phyloP scores from a whole-genome alignment of 306 rosid species.

The Citrullus amarus region DNA sequence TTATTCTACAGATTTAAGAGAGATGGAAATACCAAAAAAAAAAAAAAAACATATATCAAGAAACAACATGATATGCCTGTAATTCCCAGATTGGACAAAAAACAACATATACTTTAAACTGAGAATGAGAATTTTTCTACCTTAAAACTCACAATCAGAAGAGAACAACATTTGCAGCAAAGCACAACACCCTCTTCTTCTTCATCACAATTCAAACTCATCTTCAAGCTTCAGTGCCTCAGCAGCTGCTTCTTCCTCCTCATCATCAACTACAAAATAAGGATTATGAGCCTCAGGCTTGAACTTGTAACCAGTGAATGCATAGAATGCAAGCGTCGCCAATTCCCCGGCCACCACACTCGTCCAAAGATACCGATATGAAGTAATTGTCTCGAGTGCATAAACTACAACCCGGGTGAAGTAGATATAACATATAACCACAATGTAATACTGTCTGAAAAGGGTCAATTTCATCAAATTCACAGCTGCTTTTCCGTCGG shows the following conservation, averaged over 20 bases:
- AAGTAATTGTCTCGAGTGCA: slow-evolving; percentile 81
- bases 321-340: slow-evolving; percentile 73
- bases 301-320: slow-evolving; percentile 78
- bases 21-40: neutral
- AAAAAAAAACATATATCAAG: neutral
- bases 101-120: neutral
- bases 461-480: slow-evolving; percentile 87
- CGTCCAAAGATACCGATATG: slow-evolving; percentile 87
- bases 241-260: slow-evolving; percentile 93
- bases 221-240: slow-evolving; percentile 91
- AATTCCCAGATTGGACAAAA: neutral
- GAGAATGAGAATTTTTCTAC: slow-evolving; percentile 2
- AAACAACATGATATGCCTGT: slow-evolving; percentile 5
- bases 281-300: slow-evolving; percentile 94
- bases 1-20: slow-evolving; percentile 2
- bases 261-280: slow-evolving; percentile 79
- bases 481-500: slow-evolving; percentile 92
- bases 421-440: slow-evolving; percentile 89
- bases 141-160: neutral
- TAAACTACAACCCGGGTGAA: slow-evolving; percentile 88
- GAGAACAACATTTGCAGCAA: neutral
- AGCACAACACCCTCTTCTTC: neutral
- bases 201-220: slow-evolving; percentile 69
- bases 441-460: slow-evolving; percentile 81
- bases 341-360: slow-evolving; percentile 81